Percentiles rank a stretch among this genome's conserved stretches.
These are phyloP conservation scores for Fraxinus excelsior DNA, from an alignment of 257 asterid species.

Conservation along the genomic window DNA sequence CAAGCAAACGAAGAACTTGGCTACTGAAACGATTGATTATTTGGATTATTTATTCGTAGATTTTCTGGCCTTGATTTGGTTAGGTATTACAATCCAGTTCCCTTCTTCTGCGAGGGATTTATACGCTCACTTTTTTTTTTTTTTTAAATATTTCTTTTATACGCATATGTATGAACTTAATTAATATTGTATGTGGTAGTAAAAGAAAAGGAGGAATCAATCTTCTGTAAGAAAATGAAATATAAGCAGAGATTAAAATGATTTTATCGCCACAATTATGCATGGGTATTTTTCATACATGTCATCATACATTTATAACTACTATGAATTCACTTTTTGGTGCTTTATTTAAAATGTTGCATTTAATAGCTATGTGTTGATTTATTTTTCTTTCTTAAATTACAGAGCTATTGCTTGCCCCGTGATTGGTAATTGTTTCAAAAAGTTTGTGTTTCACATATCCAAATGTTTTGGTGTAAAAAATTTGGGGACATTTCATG, in stretches of 20 bases:
- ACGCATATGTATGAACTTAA: background rate
- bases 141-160: background rate
- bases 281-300: background rate
- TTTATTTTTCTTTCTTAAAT: constrained; percentile 12
- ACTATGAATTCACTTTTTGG: background rate
- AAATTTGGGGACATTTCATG: background rate
- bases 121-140: background rate
- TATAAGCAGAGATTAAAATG: background rate
- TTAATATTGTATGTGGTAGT: background rate
- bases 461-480: background rate
- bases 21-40: background rate
- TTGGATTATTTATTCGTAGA: background rate
- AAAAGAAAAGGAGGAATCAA: background rate
- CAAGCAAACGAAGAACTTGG: background rate
- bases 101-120: constrained; percentile 1
- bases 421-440: background rate
- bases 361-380: background rate
- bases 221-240: background rate
- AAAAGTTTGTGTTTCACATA: background rate
- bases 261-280: background rate
- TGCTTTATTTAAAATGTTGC: constrained; percentile 4
- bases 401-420: background rate
- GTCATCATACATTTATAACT: background rate
- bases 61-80: background rate
- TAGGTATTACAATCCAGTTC: background rate